Evolutionary conservation across 2,329 filamentous ascomycete species (phyloP).

Genomic region (Nemania bipapillata): DNA sequence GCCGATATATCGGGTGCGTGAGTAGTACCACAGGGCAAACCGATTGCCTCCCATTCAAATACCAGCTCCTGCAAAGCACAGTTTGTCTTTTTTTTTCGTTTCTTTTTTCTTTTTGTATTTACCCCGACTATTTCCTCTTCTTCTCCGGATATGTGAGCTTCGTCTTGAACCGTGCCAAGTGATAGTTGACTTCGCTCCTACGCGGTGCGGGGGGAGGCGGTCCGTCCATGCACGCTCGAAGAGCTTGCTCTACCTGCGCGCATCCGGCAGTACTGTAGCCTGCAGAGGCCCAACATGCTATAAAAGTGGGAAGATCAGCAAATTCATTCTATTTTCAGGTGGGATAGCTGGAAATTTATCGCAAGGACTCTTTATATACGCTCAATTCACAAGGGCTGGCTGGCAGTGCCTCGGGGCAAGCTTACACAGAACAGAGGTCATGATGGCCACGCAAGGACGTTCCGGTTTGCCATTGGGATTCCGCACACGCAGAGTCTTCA

Average conservation of each 20-base stretch:
- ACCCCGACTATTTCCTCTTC: conserved; percentile 51
- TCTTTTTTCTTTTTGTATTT: too few species aligned
- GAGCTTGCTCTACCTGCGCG: conserved; percentile 67
- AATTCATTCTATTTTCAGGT: neutral
- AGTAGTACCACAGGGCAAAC: neutral
- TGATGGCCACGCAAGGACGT: conserved; percentile 66
- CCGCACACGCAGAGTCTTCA: conserved; percentile 65
- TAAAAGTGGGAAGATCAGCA: conserved; percentile 4
- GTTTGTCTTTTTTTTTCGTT: neutral
- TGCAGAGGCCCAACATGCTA: conserved; percentile 86
- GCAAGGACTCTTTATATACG: neutral
- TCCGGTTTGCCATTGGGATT: conserved; percentile 61
- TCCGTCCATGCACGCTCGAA: conserved; percentile 82
- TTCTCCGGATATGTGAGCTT: conserved; percentile 71
- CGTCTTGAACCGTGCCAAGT: conserved; percentile 81
- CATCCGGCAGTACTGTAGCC: conserved; percentile 73
- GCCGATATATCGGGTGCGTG: neutral
- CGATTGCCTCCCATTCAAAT: neutral
- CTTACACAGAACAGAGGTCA: conserved; percentile 67
- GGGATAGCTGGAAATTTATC: neutral
- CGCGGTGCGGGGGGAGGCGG: conserved; percentile 65
- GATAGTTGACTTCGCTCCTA: conserved; percentile 90
- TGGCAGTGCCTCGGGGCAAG: neutral
- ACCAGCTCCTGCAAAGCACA: neutral
- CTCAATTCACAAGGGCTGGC: neutral